Conservation (phyloP, 2,329 filamentous ascomycete genomes). For the Decorospora gaudefroyi region DNA sequence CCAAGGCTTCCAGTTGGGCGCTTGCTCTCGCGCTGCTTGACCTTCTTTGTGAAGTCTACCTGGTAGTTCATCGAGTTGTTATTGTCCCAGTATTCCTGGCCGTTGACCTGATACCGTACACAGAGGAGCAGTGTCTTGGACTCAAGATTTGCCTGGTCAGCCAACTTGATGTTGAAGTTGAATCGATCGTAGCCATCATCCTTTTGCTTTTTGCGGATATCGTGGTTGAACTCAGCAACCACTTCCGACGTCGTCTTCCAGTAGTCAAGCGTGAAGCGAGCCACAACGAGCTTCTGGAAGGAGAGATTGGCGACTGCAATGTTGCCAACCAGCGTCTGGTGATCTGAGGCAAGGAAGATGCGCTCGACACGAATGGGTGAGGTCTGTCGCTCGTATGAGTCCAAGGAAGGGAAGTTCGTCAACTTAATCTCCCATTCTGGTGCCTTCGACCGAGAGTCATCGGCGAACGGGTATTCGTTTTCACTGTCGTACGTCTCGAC, state of each 20-base stretch:
- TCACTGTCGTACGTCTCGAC: conserved; percentile 87
- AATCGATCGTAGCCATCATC: conserved; percentile 81
- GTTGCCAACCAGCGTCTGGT: conserved; percentile 81
- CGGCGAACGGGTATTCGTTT: conserved; percentile 82
- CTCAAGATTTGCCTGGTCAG: conserved; percentile 88
- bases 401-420: conserved; percentile 73
- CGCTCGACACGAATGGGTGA: conserved; percentile 80
- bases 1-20: conserved; percentile 56
- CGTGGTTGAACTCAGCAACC: conserved; percentile 80
- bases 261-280: conserved; percentile 93
- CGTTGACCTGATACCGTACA: conserved; percentile 81
- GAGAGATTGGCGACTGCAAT: conserved; percentile 85
- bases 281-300: conserved; percentile 87
- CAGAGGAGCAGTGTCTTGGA: conserved; percentile 92
- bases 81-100: conserved; percentile 94
- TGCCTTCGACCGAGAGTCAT: conserved; percentile 49
- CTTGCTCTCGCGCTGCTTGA: conserved; percentile 58
- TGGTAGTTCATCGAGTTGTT: conserved; percentile 88
- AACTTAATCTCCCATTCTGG: conserved; percentile 88
- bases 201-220: conserved; percentile 69
- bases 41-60: conserved; percentile 86
- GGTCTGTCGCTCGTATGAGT: conserved; percentile 64
- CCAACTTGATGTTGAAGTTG: conserved; percentile 89
- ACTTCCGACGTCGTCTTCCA: conserved; percentile 99
- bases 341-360: conserved; percentile 84